Conservation (phyloP, 768 basidiomycete species). For the Phanerodontia chrysosporium region DNA sequence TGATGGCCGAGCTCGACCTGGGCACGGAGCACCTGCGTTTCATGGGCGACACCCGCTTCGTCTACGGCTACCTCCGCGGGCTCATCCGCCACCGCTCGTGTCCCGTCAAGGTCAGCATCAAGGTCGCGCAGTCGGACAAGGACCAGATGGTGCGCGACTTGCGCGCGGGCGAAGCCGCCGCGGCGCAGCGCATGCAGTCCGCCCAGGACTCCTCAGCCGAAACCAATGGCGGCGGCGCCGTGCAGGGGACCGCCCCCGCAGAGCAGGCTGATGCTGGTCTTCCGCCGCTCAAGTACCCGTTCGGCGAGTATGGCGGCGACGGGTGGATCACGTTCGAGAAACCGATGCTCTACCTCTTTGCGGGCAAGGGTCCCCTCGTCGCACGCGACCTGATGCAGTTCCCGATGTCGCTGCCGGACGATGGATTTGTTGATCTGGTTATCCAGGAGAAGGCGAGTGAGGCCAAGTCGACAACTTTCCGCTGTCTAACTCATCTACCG, state of each 20-base stretch:
- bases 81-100: conserved; percentile 53
- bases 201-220: neutral
- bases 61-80: conserved; percentile 66
- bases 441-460: conserved; percentile 56
- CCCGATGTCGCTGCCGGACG: conserved; percentile 74
- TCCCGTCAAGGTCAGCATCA: conserved; percentile 66
- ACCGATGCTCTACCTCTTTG: conserved; percentile 66
- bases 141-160: conserved; percentile 57
- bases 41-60: conserved; percentile 79
- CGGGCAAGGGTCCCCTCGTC: conserved; percentile 78
- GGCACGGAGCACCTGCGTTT: conserved; percentile 82
- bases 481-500: neutral
- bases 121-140: conserved; percentile 69
- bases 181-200: conserved; percentile 2
- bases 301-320: conserved; percentile 33
- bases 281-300: conserved; percentile 38
- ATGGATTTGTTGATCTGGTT: conserved; percentile 72
- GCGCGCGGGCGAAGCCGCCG: conserved; percentile 30
- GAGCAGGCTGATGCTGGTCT: conserved; percentile 20
- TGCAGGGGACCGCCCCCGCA: neutral
- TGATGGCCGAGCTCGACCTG: conserved; percentile 83
- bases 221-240: neutral
- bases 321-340: conserved; percentile 72
- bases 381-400: conserved; percentile 75
- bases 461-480: neutral